Conservation (phyloP, 2,329 filamentous ascomycete species). For the Aspergillaceae sp. region DNA sequence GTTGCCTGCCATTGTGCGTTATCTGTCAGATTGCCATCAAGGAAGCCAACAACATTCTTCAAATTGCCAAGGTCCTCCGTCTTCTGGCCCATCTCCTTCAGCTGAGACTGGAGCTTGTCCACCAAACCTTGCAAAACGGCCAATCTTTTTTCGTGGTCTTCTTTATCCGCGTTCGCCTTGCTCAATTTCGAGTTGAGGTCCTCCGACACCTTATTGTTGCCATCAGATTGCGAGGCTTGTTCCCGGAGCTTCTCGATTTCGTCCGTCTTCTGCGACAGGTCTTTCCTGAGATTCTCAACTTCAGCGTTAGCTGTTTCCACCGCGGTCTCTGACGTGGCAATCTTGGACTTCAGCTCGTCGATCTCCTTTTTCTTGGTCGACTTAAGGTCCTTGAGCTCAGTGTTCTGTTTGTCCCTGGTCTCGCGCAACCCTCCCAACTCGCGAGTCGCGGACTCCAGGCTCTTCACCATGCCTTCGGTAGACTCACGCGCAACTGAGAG, state of each 20-base stretch:
- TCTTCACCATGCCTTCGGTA: slow-evolving; percentile 55
- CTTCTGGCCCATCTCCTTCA: slow-evolving; percentile 41
- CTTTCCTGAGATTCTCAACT: slow-evolving; percentile 26
- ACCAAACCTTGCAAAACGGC: slow-evolving; percentile 49
- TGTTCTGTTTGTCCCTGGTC: slow-evolving; percentile 41
- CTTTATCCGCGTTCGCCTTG: slow-evolving; percentile 27
- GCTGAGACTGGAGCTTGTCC: slow-evolving; percentile 45
- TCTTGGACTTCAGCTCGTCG: slow-evolving; percentile 33
- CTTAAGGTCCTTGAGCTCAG: slow-evolving; percentile 39
- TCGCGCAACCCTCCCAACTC: slow-evolving; percentile 53
- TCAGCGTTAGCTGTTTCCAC: slow-evolving; percentile 21
- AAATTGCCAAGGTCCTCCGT: slow-evolving; percentile 25
- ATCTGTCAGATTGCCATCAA: slow-evolving; percentile 31
- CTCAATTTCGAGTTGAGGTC: slow-evolving; percentile 25
- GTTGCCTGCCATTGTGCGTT: slow-evolving; percentile 28
- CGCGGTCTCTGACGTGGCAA: slow-evolving; percentile 23
- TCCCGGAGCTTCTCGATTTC: slow-evolving; percentile 30
- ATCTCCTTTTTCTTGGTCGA: slow-evolving; percentile 34
- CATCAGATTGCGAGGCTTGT: slow-evolving; percentile 15
- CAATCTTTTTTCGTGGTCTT: slow-evolving; percentile 43
- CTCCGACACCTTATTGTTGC: slow-evolving; percentile 12
- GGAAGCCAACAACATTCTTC: slow-evolving; percentile 31
- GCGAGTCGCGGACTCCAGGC: slow-evolving; percentile 57
- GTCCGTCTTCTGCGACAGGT: slow-evolving; percentile 34
- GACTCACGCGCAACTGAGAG: slow-evolving; percentile 64